Conservation (phyloP, 352 stramenopile genomes). For the Chrysophaeum taylorii region DNA sequence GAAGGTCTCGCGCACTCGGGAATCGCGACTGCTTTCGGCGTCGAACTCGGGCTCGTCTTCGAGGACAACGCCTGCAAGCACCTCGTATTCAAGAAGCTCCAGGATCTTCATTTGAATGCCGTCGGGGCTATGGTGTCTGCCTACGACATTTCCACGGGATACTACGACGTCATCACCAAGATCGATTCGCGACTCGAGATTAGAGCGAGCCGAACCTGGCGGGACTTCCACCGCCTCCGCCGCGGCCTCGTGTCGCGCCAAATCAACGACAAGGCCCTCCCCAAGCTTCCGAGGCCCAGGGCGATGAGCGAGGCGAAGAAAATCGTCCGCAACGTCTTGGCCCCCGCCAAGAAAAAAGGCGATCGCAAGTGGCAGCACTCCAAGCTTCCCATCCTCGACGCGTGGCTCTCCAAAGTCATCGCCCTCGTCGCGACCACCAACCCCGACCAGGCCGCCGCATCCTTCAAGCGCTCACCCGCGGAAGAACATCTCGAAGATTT, state of each 20-base stretch:
- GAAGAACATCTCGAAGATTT: neutral
- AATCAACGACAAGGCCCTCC: neutral
- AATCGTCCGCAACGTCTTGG: neutral
- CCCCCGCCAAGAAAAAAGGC: neutral
- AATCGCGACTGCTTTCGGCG: neutral
- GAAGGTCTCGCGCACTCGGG: neutral
- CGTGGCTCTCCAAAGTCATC: neutral
- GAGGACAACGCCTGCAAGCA: neutral
- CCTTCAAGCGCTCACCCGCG: neutral
- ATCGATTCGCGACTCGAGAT: too few relatives aligned
- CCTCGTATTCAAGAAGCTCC: neutral
- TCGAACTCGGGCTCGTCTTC: neutral
- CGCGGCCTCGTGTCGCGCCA: neutral
- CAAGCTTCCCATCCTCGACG: neutral
- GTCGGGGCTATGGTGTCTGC: too few relatives aligned
- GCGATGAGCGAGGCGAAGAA: neutral
- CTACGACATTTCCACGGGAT: too few relatives aligned
- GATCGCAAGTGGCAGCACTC: slow-evolving; percentile 1
- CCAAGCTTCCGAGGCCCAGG: neutral
- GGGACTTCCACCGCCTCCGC: neutral
- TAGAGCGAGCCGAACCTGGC: neutral
- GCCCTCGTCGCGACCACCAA: neutral
- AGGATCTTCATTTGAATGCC: too few relatives aligned
- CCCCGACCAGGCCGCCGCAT: neutral
- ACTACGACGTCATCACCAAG: too few relatives aligned